Evolutionary conservation across 116 monocot genomes (phyloP), one percentile per base, ranked within the genome.

Genomic region (Papilionanthe hybrid): DNA sequence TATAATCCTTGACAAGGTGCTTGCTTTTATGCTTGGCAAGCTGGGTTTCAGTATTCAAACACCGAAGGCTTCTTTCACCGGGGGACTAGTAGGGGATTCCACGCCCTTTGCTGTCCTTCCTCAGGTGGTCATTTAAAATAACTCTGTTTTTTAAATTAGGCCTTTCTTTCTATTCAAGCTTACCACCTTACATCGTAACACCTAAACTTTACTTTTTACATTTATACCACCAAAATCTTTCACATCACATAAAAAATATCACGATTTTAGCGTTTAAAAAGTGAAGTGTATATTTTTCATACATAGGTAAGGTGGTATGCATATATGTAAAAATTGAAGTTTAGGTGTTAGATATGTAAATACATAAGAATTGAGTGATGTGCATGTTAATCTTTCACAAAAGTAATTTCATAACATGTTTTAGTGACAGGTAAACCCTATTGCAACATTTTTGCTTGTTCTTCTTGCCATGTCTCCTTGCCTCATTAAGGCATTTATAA

Each of bases 101-200:
- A 88, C 94, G 1, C 81, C 92, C 13, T 98, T 98, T 84, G 80
- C 93, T 55, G 87, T 98, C 84, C 94, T 98, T 83, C 97, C 97
- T 32, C 89, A 91, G 93, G 97, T 98, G 78, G 12, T 74, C 20
- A 43, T 32, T 69, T 69, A 37, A 37, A 25, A 37, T 69, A 4
- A 17, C 6, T 69, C 2, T 69, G 15, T 37, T 30, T 37, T 9
- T 69, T 69, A 32, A 13, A n/a, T 32, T 10, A 68, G 11, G 5
- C 23, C 7, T 27, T 27, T 53, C 11, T 65, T 65, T 17, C 9
- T 65, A 25, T 69, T 32, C 5, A 13, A 69, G 32, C 11, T 69
- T 37, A 69, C 17, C 27, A 41, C 17, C 20, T 73, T 42, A 43
- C 18, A 73, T 43, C 42, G 4, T 37, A 37, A 37, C 0, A 37